Evolutionary conservation across 2,329 filamentous ascomycete genomes (phyloP).

Genomic region (Epichloe aotearoae): DNA sequence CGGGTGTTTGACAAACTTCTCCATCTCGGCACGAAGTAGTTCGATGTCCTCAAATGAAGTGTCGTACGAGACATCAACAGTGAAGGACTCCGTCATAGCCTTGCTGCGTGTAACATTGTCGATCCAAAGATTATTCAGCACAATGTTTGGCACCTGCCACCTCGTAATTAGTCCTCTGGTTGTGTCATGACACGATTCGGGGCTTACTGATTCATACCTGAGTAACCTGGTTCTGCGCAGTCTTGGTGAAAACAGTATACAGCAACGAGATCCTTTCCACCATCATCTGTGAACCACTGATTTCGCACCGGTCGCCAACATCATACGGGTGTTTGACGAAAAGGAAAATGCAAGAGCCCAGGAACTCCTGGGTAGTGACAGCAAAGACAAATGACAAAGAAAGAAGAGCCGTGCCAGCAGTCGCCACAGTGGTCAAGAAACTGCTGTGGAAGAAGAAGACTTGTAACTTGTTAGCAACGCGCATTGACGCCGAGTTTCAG

Average conservation of each 20-base stretch:
- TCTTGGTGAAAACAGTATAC: slow-evolving; percentile 80
- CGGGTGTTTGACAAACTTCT: slow-evolving; percentile 66
- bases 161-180: neutral
- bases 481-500: neutral
- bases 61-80: slow-evolving; percentile 70
- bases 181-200: neutral
- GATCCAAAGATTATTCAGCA: slow-evolving; percentile 85
- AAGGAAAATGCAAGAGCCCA: slow-evolving; percentile 97
- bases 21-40: slow-evolving; percentile 70
- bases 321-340: slow-evolving; percentile 98
- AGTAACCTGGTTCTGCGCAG: slow-evolving; percentile 66
- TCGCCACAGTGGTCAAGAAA: slow-evolving; percentile 75
- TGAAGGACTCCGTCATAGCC: slow-evolving; percentile 77
- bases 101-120: slow-evolving; percentile 88
- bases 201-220: slow-evolving; percentile 24
- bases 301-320: slow-evolving; percentile 86
- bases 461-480: slow-evolving; percentile 14
- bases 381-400: slow-evolving; percentile 97
- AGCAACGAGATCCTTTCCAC: slow-evolving; percentile 92
- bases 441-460: slow-evolving; percentile 80
- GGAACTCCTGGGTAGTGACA: slow-evolving; percentile 80
- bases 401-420: slow-evolving; percentile 80
- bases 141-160: slow-evolving; percentile 76
- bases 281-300: slow-evolving; percentile 54
- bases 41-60: slow-evolving; percentile 86